Evolutionary conservation across 805 yeast species (phyloP).

Genomic region (Naumovozyma castellii): DNA sequence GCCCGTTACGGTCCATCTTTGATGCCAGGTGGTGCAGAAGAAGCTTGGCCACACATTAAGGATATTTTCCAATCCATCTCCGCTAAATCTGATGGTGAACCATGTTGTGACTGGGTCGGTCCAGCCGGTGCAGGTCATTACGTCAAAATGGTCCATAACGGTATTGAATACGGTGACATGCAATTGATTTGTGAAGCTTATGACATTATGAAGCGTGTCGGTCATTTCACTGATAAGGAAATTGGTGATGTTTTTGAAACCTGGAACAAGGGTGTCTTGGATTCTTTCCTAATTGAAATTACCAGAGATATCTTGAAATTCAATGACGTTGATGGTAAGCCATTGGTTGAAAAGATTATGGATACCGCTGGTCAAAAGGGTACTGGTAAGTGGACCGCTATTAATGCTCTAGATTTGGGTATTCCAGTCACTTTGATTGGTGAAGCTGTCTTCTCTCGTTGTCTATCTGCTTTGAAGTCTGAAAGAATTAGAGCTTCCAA

Average conservation of each 20-base stretch:
- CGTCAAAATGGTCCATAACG: constrained; percentile 99
- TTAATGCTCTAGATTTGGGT: constrained; percentile 94
- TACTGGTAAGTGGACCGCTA: constrained; percentile 99
- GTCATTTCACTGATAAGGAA: constrained; percentile 83
- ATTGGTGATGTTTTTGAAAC: constrained; percentile 82
- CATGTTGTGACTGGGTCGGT: constrained; percentile 99
- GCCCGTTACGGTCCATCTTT: constrained; percentile 98
- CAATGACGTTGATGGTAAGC: constrained; percentile 84
- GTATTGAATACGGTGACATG: constrained; percentile 99
- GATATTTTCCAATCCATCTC: constrained; percentile 91
- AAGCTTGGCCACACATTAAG: constrained; percentile 98
- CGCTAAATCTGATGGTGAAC: constrained; percentile 96
- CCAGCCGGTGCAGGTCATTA: constrained; percentile 98
- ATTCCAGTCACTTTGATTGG: constrained; percentile 97
- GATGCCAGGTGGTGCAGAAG: constrained; percentile 98
- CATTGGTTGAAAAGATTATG: constrained; percentile 90
- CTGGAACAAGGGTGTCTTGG: constrained; percentile 97
- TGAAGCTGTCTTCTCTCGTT: constrained; percentile 96
- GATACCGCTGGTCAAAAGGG: constrained; percentile 99
- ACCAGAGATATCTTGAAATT: constrained; percentile 88
- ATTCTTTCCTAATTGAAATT: constrained; percentile 93
- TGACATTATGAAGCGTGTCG: constrained; percentile 89
- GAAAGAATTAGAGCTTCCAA: constrained; percentile 86
- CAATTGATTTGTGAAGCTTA: constrained; percentile 97
- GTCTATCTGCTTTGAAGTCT: constrained; percentile 82